Base-by-base conservation (phyloP, 2,329 filamentous ascomycete species). In the Calonectria crousiana region DNA sequence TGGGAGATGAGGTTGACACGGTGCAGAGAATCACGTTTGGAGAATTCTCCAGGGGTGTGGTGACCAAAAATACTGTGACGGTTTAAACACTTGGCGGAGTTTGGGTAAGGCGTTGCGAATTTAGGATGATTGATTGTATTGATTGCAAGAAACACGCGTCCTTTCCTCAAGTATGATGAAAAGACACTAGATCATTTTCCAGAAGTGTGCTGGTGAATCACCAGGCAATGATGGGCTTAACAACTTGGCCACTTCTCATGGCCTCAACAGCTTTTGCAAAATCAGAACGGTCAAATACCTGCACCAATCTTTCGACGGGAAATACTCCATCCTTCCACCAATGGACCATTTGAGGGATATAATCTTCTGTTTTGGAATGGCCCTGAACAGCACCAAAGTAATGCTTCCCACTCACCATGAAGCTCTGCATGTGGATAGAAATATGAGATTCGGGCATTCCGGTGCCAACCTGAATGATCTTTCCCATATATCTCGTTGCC, bases 1-100 rank as follows among this genome's bases (percentile, higher is more conserved):
- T 98, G 74, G 94, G 91, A 79, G 94, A 96, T 78, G 90, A 92
- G 85, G 93, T 96, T 16, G 94, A 96, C 81, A 89, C 91, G 73
- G 87, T 90, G 82, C 89, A 91, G 79, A 89, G 90, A 44, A 88
- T 92, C 72, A 93, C 91, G 52, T 96, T 96, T 89, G 94, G 93
- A 32, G 90, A 93, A 80, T 95, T 96, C 87, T 94, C 94, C 5
- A 84, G 90, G 67, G 89, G 89, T 0, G 88, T 92, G 62, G 90
- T 92, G 38, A 86, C 87, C 4, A 91, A 90, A 81, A 92, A 92
- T 74, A 92, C 90, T 0, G 89, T 92, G 6, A 30, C 38, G 5
- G 56, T 41, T 9, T 62, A 20, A 41, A 20, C 13, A 14, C 10
- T 20, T 14, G 4, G n/a, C 6, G 32, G 32, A 23, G 11, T 34